Base-by-base conservation (phyloP, 2,329 filamentous ascomycete species). In the Xylariaceae sp. region DNA sequence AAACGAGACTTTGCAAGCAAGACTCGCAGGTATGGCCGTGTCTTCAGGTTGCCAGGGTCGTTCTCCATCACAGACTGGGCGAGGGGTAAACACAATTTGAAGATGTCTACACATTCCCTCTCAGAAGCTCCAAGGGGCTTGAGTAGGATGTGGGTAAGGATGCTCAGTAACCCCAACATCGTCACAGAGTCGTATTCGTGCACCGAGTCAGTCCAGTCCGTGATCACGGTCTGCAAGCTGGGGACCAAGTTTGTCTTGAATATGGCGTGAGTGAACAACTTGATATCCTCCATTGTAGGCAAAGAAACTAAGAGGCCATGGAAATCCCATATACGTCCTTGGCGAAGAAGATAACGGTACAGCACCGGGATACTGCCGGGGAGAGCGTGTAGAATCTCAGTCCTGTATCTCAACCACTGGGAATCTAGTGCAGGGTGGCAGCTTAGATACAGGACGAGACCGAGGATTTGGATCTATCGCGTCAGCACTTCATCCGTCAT, bases 291-390 rank as follows among this genome's bases (percentile, higher is more conserved):
- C 2, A 38, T 31, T 5, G 34, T 33, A 1, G 39, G 36, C 34
- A 44, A 40, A 13, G 34, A 24, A 3, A 46, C 31, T 9, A 46
- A 14, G 15, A 54, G 26, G 34, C 54, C 51, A 27, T 48, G 50
- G 8, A 54, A 18, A 15, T 54, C 53, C 53, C 53, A 54, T 5
- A 55, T 36, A 6, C 53, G 44, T 9, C 53, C 53, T n/a, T 53
- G 32, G 1, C 46, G 40, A 18, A 55, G 46, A 4, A 55, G 39
- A n/a, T 17, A 21, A 14, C 11, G 27, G 31, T 55, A 53, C 8
- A 53, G 16, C 4, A 7, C 34, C 14, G 7, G 16, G 15, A 33
- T 28, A 35, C 23, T 34, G 37, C 1, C 24, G 5, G n/a, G 27
- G 11, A 39, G 29, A 9, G 41, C 17, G 35, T 23, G 17, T 15